phyloP scores from a whole-genome alignment of 2,329 filamentous ascomycete species.

The Phaeophleospora eucalypticola region DNA sequence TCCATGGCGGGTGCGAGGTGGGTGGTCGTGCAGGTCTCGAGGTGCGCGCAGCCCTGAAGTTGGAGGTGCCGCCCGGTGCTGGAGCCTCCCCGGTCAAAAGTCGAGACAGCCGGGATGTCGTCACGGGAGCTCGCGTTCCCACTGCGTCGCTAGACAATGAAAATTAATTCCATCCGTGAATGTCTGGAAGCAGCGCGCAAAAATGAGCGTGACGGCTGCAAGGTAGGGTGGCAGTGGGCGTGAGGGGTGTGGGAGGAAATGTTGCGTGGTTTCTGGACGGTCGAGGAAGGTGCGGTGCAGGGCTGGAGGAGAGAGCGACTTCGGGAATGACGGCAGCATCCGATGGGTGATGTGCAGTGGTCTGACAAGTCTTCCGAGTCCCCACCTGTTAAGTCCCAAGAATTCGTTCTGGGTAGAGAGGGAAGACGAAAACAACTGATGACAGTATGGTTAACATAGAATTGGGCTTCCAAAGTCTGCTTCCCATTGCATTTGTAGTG shows the following conservation, averaged over 20 bases:
- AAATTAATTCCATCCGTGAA: neutral
- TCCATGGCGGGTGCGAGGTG: conserved; percentile 11
- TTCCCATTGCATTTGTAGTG: no score
- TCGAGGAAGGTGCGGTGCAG: neutral
- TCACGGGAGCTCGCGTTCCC: no score
- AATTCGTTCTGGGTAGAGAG: no score
- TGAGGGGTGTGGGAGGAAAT: no score
- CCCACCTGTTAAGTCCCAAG: neutral
- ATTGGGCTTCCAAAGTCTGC: no score
- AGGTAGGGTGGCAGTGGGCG: neutral
- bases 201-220: neutral
- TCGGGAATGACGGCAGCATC: neutral
- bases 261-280: no score
- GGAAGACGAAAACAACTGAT: no score
- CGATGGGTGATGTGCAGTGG: neutral
- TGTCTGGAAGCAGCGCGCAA: no score
- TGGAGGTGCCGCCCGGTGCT: neutral
- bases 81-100: neutral
- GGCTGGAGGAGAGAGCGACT: neutral
- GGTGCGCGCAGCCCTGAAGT: neutral
- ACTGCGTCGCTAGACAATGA: neutral
- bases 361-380: neutral
- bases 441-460: no score
- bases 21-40: neutral
- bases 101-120: no score